Evolutionary conservation across 371 early-diverging fungal species (phyloP).

Genomic region (Nematocida homosporus): DNA sequence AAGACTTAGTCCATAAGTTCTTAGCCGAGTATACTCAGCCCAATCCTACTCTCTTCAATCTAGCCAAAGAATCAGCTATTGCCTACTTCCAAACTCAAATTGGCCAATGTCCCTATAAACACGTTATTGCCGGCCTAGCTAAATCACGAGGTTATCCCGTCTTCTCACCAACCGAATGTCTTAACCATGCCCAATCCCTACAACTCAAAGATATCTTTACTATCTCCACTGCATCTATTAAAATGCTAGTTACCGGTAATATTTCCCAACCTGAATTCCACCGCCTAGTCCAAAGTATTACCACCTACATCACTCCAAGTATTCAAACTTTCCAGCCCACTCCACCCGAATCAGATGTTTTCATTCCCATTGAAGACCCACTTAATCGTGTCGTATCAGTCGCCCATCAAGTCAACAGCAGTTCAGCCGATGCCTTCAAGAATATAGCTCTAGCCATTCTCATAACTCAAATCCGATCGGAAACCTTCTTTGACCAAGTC

Average conservation of each 20-base stretch:
- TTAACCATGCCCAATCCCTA: slow-evolving; percentile 13
- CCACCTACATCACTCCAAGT: neutral
- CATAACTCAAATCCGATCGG: slow-evolving; percentile 46
- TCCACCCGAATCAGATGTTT: neutral
- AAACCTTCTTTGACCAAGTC: slow-evolving; percentile 64
- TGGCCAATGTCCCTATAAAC: slow-evolving; percentile 33
- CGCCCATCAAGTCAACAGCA: slow-evolving; percentile 6
- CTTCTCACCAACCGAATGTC: slow-evolving; percentile 3
- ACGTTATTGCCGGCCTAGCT: slow-evolving; percentile 13
- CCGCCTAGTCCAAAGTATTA: neutral
- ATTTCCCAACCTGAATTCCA: slow-evolving; percentile 26
- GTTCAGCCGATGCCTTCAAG: neutral
- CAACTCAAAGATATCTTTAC: slow-evolving; percentile 10
- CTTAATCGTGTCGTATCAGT: slow-evolving; percentile 32
- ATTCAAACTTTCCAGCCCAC: neutral
- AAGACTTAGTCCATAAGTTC: slow-evolving; percentile 50
- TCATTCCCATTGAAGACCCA: slow-evolving; percentile 20
- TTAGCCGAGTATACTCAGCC: slow-evolving; percentile 18
- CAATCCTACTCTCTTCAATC: slow-evolving; percentile 22
- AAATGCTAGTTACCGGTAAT: slow-evolving; percentile 32
- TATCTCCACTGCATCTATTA: slow-evolving; percentile 10
- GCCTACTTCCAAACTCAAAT: slow-evolving; percentile 20
- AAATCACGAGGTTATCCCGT: slow-evolving; percentile 1
- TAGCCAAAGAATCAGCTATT: slow-evolving; percentile 47
- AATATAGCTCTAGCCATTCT: slow-evolving; percentile 13